Base-by-base conservation (phyloP, 345 rosid species). In the Ricinus communis region DNA sequence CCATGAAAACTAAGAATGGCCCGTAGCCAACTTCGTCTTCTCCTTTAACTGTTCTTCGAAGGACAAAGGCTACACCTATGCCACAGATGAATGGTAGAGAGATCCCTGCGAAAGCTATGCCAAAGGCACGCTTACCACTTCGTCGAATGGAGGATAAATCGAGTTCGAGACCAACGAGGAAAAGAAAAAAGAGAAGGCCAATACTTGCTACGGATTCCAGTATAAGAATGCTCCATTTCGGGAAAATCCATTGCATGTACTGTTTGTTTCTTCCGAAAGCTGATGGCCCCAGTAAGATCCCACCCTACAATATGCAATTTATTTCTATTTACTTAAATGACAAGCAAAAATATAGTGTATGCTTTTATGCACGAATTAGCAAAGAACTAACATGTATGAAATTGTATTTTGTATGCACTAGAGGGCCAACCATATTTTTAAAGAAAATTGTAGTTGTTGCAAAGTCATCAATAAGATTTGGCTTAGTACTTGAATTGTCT, bases 121-220 rank as follows among this genome's bases (percentile, higher is more conserved):
- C 93, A 2, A 90, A 82, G 18, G 98, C 94, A 33, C 81, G 81
- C 47, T 71, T 85, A 2, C 98, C 88, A 40, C 87, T 85, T 33
- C 93, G 85, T 21, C 88, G 89, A 73, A 93, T 80, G 0, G 91
- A 84, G 65, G 71, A 76, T 40, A 90, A 55, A 61, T 93, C 95
- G 30, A 93, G 94, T 47, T 93, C 98, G 62, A 93, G 91, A 13
- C 98, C 98, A 2, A 93, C 98, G 1, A 90, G 88, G 81, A 93
- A 93, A 49, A 93, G 90, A 77, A 93, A 93, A 89, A 90, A 93
- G 62, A 93, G 84, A 22, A 93, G 91, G 1, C 98, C 98, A 25
- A 90, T 85, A 65, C 85, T 90, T 2, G 98, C 96, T 2, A 88
- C 90, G 5, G 95, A 84, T 65, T 93, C 96, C 9, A 88, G 87